Evolutionary conservation across 129 eudicot genomes (phyloP), one percentile per base, ranked within the genome.

Genomic region (Artemisia argyi): DNA sequence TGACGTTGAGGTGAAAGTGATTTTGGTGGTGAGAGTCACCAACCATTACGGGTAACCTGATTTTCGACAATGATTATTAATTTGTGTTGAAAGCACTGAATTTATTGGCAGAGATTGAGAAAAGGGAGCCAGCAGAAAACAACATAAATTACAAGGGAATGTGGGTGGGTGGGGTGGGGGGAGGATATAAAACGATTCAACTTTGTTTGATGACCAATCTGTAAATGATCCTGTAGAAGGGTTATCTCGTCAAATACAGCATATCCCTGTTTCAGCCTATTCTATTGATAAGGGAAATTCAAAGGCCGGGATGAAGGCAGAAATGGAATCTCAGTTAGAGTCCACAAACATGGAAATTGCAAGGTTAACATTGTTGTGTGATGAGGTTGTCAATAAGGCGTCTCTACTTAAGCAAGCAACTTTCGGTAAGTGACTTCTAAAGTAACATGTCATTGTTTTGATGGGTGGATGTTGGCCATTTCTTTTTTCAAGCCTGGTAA

Each of bases 331-430:
- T 16, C 87, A 75, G 60, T 18, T 90, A 48, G 89, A 95, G 69
- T 68, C 78, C 24, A 95, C 88, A 77, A 88, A 91, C 84, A 78
- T 83, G 78, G 99, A 95, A 80, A 90, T 95, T 77, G 88, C 96
- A 77, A 87, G 97, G 68, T 70, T 91, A 69, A 83, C 81, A 67
- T 74, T 95, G 69, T 89, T 78, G 61, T 95, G 88, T 76, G 88
- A 90, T 17, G 99, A 91, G 75, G 87, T 88, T 57, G 91, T 95
- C 66, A 95, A 95, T 73, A 97, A 95, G 78, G 86, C 88, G 97
- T 95, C 95, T 48, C 97, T 84, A 55, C 83, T 97, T 85, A 95
- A 95, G 80, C 99, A 90, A 86, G 97, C 86, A 86, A 81, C 91
- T 68, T 72, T 95, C 35, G 99, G 97, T 95, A 78, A 85, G 94